Evolutionary conservation across 2,329 filamentous ascomycete genomes (phyloP).

Genomic region (Monosporascus sp.): DNA sequence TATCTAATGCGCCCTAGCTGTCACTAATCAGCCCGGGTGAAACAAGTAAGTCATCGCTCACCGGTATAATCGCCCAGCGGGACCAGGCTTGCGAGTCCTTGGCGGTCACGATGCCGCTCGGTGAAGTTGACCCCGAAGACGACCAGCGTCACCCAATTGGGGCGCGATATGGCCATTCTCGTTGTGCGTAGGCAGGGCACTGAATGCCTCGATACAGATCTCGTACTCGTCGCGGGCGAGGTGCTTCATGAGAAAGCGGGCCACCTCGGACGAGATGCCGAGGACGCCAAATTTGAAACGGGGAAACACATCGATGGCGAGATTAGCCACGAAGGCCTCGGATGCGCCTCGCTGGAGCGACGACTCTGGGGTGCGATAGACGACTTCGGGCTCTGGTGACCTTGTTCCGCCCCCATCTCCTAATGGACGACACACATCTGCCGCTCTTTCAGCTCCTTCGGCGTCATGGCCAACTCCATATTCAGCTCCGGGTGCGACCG

Average conservation of each 20-base stretch:
- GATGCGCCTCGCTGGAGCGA: background rate
- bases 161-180: background rate
- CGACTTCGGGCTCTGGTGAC: background rate
- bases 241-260: background rate
- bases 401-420: background rate
- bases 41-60: background rate
- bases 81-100: constrained; percentile 1
- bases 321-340: background rate
- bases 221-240: background rate
- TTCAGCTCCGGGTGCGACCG: background rate
- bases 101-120: constrained; percentile 1
- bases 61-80: constrained; percentile 2
- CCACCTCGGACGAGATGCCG: background rate
- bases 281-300: constrained; percentile 1
- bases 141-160: constrained; percentile 1
- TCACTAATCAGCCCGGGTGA: background rate
- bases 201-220: background rate
- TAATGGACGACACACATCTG: background rate
- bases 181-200: background rate
- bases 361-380: background rate
- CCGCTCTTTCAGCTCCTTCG: background rate
- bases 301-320: background rate
- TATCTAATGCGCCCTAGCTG: background rate
- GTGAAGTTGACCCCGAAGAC: constrained; percentile 2
- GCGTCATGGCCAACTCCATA: background rate